Conservation (phyloP, 208 protist genomes). For the Leishmania tarentolae region DNA sequence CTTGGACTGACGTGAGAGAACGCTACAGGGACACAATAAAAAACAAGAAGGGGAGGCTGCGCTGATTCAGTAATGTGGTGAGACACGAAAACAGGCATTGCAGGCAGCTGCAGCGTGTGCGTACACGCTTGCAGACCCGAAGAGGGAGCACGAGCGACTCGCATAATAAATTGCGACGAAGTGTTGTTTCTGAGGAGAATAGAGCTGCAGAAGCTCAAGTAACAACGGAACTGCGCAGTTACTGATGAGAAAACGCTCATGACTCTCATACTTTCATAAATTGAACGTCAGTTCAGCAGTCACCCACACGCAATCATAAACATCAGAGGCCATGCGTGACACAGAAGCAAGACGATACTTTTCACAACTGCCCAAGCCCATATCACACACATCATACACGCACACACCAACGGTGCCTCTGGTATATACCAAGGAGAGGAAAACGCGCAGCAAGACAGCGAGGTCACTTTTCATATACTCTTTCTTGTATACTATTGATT, state of each 20-base stretch:
- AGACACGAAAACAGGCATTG: background rate
- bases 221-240: background rate
- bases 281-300: background rate
- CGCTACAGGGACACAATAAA: background rate
- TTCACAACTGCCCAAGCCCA: background rate
- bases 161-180: background rate
- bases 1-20: background rate
- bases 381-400: background rate
- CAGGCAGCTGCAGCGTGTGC: background rate
- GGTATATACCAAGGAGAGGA: background rate
- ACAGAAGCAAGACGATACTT: background rate
- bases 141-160: background rate
- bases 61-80: slow-evolving; percentile 6
- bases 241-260: background rate
- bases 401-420: background rate
- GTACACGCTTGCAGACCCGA: background rate
- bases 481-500: background rate
- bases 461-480: background rate
- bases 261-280: background rate
- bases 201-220: background rate
- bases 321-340: background rate
- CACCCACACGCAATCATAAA: background rate
- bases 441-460: background rate
- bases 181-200: background rate
- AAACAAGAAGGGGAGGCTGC: background rate